These are phyloP conservation scores for Exophiala sideris DNA, from an alignment of 2,329 filamentous ascomycete species.

Conservation along the genomic window DNA sequence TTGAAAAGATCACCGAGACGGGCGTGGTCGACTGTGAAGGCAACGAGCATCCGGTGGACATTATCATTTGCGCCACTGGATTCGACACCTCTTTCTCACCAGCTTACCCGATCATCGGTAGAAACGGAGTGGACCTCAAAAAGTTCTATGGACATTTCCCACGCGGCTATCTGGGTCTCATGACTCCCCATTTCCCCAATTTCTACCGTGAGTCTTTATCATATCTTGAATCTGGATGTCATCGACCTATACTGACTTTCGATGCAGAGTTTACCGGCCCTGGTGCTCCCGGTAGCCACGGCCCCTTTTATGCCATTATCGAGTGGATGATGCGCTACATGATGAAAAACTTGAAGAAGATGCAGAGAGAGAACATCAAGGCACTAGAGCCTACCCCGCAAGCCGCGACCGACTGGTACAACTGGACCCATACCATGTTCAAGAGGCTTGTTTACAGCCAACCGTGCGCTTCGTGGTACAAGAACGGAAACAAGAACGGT, in stretches of 20 bases:
- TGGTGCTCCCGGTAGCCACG: constrained; percentile 27
- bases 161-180: constrained; percentile 28
- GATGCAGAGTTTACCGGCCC: constrained; percentile 22
- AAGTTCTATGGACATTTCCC: constrained; percentile 30
- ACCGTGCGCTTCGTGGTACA: constrained; percentile 16
- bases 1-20: neutral
- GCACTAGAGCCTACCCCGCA: constrained; percentile 5
- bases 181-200: constrained; percentile 14
- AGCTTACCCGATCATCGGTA: constrained; percentile 17
- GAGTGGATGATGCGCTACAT: constrained; percentile 26
- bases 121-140: constrained; percentile 25
- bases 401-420: constrained; percentile 2
- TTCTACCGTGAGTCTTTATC: constrained; percentile 22
- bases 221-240: no score
- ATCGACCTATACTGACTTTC: no score
- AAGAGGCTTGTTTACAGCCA: constrained; percentile 8
- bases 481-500: constrained; percentile 15
- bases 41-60: constrained; percentile 5
- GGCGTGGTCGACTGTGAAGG: constrained; percentile 1
- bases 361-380: constrained; percentile 23
- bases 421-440: constrained; percentile 6
- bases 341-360: constrained; percentile 27
- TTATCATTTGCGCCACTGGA: constrained; percentile 35
- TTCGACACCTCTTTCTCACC: constrained; percentile 34
- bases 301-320: constrained; percentile 27